Conservation (phyloP, 2,329 filamentous ascomycete genomes). For the Botrytis deweyae region DNA sequence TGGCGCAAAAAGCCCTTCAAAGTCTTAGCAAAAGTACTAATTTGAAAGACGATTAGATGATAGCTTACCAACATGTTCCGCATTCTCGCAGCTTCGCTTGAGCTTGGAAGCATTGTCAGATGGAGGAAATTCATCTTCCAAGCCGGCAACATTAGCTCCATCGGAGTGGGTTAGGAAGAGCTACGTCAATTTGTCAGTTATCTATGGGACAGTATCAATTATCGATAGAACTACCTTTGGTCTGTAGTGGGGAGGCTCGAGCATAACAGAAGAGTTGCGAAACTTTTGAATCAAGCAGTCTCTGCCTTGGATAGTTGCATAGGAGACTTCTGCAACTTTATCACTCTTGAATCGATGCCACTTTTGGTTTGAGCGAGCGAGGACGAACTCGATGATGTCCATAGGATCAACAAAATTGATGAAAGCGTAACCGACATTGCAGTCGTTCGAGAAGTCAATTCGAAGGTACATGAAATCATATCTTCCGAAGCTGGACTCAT, state of each 20-base stretch:
- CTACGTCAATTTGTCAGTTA: constrained; percentile 45
- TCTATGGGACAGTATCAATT: constrained; percentile 38
- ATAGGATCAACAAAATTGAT: constrained; percentile 87
- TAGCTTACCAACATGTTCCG: constrained; percentile 72
- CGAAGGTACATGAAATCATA: constrained; percentile 96
- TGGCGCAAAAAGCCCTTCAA: constrained; percentile 74
- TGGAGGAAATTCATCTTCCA: constrained; percentile 72
- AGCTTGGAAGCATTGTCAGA: constrained; percentile 87
- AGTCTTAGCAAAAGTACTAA: constrained; percentile 20
- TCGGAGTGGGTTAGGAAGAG: constrained; percentile 54
- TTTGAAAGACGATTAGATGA: not conserved
- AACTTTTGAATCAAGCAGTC: constrained; percentile 94
- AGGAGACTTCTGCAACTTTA: constrained; percentile 87
- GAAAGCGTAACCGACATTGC: constrained; percentile 95
- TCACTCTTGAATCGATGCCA: constrained; percentile 81
- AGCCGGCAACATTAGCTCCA: constrained; percentile 61
- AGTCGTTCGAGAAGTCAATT: constrained; percentile 82
- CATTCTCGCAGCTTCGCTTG: constrained; percentile 83
- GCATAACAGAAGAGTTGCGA: constrained; percentile 93
- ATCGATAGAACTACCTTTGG: constrained; percentile 63
- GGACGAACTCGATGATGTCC: constrained; percentile 75
- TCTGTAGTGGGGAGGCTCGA: constrained; percentile 76
- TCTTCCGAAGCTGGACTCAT: constrained; percentile 73
- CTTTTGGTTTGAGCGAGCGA: constrained; percentile 65
- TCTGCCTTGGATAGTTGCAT: constrained; percentile 94